Base-by-base conservation (phyloP, 2,329 filamentous ascomycete genomes). In the Ilyonectria sp. region DNA sequence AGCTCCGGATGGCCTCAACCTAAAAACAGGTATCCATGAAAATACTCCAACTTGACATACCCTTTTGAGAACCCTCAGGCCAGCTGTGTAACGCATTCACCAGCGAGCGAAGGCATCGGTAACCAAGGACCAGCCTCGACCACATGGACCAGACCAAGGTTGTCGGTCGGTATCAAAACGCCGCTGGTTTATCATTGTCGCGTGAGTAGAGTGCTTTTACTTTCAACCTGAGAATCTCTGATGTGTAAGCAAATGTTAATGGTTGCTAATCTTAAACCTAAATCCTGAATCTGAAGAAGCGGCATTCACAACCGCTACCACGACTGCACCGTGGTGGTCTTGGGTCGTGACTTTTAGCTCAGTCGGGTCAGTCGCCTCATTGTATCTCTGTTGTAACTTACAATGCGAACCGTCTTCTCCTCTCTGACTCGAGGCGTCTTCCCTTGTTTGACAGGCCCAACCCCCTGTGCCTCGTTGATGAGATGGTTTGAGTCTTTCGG, bases 41-140 rank as follows among this genome's bases (percentile, higher is more conserved):
- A 21, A 29, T 43, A 37, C 13, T 19, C 26, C 47, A 21, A 47
- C 33, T n/a, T 17, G 29, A 54, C 49, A 26, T 46, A 15, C 37
- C 58, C 26, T 49, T 61, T 61, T 61, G 37, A 61, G 49, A 61
- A 15, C 35, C 15, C 26, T 54, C 23, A 15, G 40, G 4, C 49
- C 29, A 54, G 46, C 26, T 26, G n/a, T 44, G 26, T 53, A 35
- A 46, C 46, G 35, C 49, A 53, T 46, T 15, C 57, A 11, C 11
- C 47, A 7, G 23, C 23, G 6, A 19, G 17, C 9, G 17, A 43
- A 35, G 35, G 4, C 26, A 33, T 19, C 1, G 23, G 11, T 6
- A 31, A 35, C 35, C 40, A n/a, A 46, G 37, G n/a, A 5, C 23
- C 17, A 19, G 29, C 31, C 29, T 44, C 33, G 23, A 19, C 4